Evolutionary conservation across 495 filamentous ascomycete genomes (phyloP).

Genomic region (Penicillium odoratum): DNA sequence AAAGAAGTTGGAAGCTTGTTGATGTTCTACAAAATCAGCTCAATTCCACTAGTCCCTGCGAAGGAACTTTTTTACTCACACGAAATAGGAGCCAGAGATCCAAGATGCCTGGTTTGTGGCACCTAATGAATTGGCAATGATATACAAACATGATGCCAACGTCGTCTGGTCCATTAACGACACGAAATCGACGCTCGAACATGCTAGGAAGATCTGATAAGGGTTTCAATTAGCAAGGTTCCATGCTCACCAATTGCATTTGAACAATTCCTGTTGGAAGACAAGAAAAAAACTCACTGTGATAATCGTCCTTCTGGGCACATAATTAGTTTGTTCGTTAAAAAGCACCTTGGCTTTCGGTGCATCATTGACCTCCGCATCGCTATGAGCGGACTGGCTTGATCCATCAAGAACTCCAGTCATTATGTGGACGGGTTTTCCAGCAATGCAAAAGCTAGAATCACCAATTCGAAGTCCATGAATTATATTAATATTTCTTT

Average conservation of each 20-base stretch:
- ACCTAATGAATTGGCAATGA: constrained; percentile 48
- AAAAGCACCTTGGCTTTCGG: constrained; percentile 29
- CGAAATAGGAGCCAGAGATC: constrained; percentile 57
- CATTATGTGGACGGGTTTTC: constrained; percentile 10
- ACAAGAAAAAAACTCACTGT: constrained; percentile 32
- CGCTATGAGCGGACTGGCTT: constrained; percentile 5
- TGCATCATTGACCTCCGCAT: constrained; percentile 12
- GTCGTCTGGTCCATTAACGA: constrained; percentile 59
- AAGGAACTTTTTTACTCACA: constrained; percentile 30
- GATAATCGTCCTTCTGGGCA: constrained; percentile 50
- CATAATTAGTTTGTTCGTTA: constrained; percentile 58
- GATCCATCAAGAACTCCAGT: constrained; percentile 16
- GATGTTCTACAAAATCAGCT: constrained; percentile 38
- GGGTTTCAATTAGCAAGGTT: neutral
- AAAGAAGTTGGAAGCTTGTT: constrained; percentile 56
- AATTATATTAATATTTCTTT: neutral
- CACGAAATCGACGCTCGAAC: constrained; percentile 54
- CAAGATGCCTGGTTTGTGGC: constrained; percentile 51
- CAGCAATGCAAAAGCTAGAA: neutral
- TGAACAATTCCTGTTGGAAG: neutral
- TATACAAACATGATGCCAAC: constrained; percentile 51
- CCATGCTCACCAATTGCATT: too few species aligned
- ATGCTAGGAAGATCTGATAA: constrained; percentile 53
- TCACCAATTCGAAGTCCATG: neutral
- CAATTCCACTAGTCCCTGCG: neutral